Base-by-base conservation (phyloP, 2,329 filamentous ascomycete species). In the Trichophyton rubrum region DNA sequence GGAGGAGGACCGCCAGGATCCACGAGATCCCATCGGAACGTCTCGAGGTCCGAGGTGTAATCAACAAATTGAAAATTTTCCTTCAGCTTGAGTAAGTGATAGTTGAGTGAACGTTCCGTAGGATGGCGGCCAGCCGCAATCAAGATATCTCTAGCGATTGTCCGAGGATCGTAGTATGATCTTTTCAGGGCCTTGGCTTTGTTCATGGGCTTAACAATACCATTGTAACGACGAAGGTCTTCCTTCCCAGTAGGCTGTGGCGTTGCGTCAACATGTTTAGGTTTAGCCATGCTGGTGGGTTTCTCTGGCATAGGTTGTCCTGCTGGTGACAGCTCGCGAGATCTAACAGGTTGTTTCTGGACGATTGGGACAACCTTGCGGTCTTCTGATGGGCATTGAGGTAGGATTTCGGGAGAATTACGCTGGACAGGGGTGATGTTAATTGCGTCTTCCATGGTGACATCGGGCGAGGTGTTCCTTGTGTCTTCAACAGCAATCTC, bases 81-180 rank as follows among this genome's bases (percentile, higher is more conserved):
- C 41, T 73, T 75, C 6, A 82, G 68, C 38, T 73, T 66, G 60
- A 79, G 74, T 62, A 87, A 72, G 71, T 87, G 84, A 33, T 77
- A 74, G 66, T 88, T 88, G 40, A 88, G 70, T 1, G 75, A 71
- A 27, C 78, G 72, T 69, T 84, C 80, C 8, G 78, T 78, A 0
- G 84, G 84, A 68, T 87, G 84, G 61, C 80, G 79, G 15, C 82
- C 82, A 11, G 82, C 77, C 15, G 82, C 81, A 57, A 86, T 78
- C 9, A 87, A 72, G 5, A 88, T 77, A 67, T 86, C 83, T 58
- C 82, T 74, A 3, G 84, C 84, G 62, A 87, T 84, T 0, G 82
- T 86, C 51, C 78, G 76, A 1, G 80, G 77, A 66, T 86, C 78
- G 67, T 87, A 87, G 15, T 71, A 75, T 4, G 75, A 75, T 62